Evolutionary conservation across 2,329 filamentous ascomycete species (phyloP), one percentile per base, ranked within the genome.

Genomic region (Neofusicoccum kwambonambiense): DNA sequence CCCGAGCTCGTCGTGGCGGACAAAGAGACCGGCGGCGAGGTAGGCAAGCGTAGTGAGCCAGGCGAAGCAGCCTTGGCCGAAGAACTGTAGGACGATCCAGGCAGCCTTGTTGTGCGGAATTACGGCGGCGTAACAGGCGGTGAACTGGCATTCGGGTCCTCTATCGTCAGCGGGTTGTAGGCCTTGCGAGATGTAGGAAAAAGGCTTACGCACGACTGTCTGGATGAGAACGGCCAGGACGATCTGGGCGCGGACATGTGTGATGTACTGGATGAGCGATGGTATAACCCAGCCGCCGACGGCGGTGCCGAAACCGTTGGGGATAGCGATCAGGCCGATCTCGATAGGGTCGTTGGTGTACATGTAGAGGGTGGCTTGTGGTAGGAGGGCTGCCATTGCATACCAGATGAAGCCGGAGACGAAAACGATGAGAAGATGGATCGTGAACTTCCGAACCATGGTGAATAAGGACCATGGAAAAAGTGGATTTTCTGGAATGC

Each of bases 361-460:
- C 31, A 70, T 52, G 39, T 69, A 70, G 1, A 70, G 58, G 3
- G 69, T 69, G 3, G 67, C 68, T 35, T 70, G 68, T 4, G 69
- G 68, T 31, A 69, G 68, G 52, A 70, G 56, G 4, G 68, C 69
- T 5, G 68, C 65, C 7, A 69, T 69, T 1, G 68, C 65, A 50
- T 73, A 73, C 66, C 71, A 73, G 9, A 74, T 70, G 69, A 74
- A 73, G 1, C 70, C 71, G 4, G 70, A 69, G 2, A 74, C 69
- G 22, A 70, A 69, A 1, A 71, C 71, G 22, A 72, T 69, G 3
- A 70, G 69, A 15, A 74, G 64, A 4, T 73, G 69, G n/a, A 71
- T 67, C 13, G 71, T 71, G 56, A 70, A 73, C 37, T 73, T 70
- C 3, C 69, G 66, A 34, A 72, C 67, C 39, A 69, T 72, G 34